These are phyloP conservation scores for Ceratobasidium sp. DNA, from an alignment of 1,284 basidiomycete species.

Conservation along the genomic window DNA sequence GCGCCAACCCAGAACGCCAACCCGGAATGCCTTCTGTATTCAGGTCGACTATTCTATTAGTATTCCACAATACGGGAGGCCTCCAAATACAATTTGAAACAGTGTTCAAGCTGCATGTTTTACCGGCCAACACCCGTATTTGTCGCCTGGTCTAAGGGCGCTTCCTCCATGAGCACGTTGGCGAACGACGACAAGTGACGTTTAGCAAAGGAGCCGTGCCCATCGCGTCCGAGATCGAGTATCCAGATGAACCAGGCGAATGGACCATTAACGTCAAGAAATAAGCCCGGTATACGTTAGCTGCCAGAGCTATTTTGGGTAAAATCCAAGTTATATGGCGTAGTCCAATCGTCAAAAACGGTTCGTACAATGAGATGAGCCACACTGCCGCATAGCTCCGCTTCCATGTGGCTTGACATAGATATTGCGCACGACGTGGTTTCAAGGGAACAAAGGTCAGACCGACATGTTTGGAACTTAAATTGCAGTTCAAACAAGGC, in stretches of 20 bases:
- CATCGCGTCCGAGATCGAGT: slow-evolving; percentile 30
- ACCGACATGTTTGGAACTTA: slow-evolving; percentile 27
- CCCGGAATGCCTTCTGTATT: too few relatives aligned
- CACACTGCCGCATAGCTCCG: slow-evolving; percentile 24
- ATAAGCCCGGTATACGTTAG: slow-evolving; percentile 18
- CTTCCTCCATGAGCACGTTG: slow-evolving; percentile 29
- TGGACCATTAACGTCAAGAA: not conserved
- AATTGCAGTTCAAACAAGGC: slow-evolving; percentile 37
- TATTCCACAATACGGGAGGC: slow-evolving; percentile 10
- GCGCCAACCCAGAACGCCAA: slow-evolving; percentile 13
- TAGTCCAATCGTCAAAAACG: slow-evolving; percentile 29
- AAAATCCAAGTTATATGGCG: slow-evolving; percentile 10
- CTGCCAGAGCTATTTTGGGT: slow-evolving; percentile 4
- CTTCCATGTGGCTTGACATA: slow-evolving; percentile 17
- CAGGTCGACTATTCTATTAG: slow-evolving; percentile 18
- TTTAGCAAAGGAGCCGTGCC: slow-evolving; percentile 13
- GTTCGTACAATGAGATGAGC: not conserved
- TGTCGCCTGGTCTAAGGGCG: slow-evolving; percentile 27
- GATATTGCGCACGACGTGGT: not conserved
- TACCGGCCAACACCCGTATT: slow-evolving; percentile 16
- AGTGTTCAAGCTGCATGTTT: slow-evolving; percentile 14
- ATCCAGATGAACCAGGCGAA: slow-evolving; percentile 14
- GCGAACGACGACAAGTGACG: slow-evolving; percentile 23
- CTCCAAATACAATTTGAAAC: slow-evolving; percentile 32
- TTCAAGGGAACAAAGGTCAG: slow-evolving; percentile 17